Evolutionary conservation across 2,329 filamentous ascomycete genomes (phyloP).

Genomic region (Aureobasidium lini): DNA sequence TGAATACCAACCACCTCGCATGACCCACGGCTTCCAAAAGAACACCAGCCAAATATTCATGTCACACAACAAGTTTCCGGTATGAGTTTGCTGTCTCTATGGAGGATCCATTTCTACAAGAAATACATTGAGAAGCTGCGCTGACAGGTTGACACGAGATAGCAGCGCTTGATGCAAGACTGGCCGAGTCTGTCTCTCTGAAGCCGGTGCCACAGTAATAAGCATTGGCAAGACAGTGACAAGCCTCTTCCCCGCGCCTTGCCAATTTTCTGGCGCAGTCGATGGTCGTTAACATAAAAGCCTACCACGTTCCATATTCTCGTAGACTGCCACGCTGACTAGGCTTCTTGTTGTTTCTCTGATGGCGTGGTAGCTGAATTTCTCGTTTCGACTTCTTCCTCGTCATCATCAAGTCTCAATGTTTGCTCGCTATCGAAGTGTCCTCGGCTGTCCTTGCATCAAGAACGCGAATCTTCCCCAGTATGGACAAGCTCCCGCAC

Average conservation of each 20-base stretch:
- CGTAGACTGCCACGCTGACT: neutral
- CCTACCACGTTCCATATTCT: neutral
- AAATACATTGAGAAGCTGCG: no score
- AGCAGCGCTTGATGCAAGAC: no score
- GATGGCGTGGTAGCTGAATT: neutral
- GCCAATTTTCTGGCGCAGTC: neutral
- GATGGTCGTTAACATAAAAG: neutral
- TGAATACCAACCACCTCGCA: no score
- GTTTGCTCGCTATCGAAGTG: neutral
- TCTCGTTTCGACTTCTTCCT: neutral
- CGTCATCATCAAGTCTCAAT: neutral
- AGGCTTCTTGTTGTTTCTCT: no score
- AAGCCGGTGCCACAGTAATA: neutral
- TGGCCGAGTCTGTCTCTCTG: no score
- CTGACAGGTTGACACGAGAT: no score
- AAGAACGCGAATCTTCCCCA: neutral
- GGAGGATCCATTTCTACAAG: no score
- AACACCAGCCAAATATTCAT: no score
- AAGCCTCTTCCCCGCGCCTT: neutral
- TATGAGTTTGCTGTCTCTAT: no score
- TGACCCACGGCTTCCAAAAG: no score
- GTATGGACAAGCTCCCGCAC: neutral
- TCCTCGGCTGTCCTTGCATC: neutral
- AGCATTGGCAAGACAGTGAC: neutral
- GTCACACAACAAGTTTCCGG: no score